Base-by-base conservation (phyloP, 1,284 basidiomycete species). In the Leccinum variabile region DNA sequence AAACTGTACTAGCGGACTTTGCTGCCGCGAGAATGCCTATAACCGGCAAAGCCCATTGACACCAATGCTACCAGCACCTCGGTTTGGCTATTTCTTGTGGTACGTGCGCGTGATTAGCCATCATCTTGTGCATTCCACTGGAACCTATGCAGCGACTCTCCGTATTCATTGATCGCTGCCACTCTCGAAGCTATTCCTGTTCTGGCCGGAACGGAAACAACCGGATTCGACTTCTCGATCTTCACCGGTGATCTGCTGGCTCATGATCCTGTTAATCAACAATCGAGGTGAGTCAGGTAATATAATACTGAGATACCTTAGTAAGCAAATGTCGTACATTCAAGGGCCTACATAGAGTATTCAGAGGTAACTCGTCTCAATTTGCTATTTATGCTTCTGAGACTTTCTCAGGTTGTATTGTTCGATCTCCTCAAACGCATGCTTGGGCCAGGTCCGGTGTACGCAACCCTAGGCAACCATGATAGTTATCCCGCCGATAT, bases 241-340 rank as follows among this genome's bases (percentile, higher is more conserved):
- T 91, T 84, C 68, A 94, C 92, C 0, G 92, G 92, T 28, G 92
- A 94, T 71, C 75, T 93, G 59, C 83, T 91, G 39, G 84, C 88
- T 10, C 90, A 92, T 70, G 90, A 92, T 71, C 75, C 82, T 7
- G 82, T 84, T 56, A 85, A 84, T 62, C 83, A 92, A 68, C 72
- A 86, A 30, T 88, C 87, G 7, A 81, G 85, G 84, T 84, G 65
- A 59, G 73, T 62, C 52, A 54, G 13, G 5, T 14, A 52, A n/a
- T n/a, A 10, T 32, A 30, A 39, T n/a, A 39, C 11, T 49, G 14
- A 32, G 28, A 22, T 33, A 7, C 54, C 18, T 46, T 56, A 52
- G 62, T 61, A 59, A 64, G 11, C 33, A 44, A 9, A 2, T 54
- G 53, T 18, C 30, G n/a, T 33, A 49, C n/a, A 50, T 52, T 30